Evolutionary conservation across 2,329 filamentous ascomycete genomes (phyloP).

Genomic region (Colletotrichum eremochloae): DNA sequence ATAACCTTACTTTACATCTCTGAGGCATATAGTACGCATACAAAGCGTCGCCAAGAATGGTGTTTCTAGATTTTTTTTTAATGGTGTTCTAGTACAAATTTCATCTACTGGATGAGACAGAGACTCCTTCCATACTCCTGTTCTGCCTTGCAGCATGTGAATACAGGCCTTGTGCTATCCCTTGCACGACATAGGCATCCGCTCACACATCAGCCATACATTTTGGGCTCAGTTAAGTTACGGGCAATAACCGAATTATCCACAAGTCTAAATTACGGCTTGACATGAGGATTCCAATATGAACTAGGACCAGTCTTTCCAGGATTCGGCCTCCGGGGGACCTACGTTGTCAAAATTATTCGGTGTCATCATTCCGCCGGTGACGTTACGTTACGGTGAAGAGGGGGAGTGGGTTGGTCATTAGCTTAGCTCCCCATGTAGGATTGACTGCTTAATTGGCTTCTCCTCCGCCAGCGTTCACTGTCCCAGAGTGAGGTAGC

Average conservation of each 20-base stretch:
- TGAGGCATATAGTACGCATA: constrained; percentile 31
- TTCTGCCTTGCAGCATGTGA: background rate
- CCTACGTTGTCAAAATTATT: constrained; percentile 30
- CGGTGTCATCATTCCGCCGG: constrained; percentile 31
- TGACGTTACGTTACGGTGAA: constrained; percentile 23
- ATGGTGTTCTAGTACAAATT: constrained; percentile 32
- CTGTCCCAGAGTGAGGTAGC: constrained; percentile 8
- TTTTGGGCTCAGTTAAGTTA: constrained; percentile 11
- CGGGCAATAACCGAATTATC: constrained; percentile 16
- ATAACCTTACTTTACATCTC: constrained; percentile 35
- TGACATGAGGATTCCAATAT: constrained; percentile 6
- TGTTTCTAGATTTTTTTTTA: constrained; percentile 6
- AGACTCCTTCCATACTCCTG: constrained; percentile 9
- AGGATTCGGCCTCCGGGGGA: background rate
- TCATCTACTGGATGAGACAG: constrained; percentile 19
- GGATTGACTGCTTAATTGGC: constrained; percentile 2
- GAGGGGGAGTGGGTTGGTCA: background rate
- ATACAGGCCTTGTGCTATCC: background rate
- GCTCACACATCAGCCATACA: background rate
- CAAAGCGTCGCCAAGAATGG: constrained; percentile 12
- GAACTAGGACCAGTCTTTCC: constrained; percentile 2
- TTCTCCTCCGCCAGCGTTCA: background rate
- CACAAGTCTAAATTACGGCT: constrained; percentile 28
- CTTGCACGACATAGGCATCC: background rate
- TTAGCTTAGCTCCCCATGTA: constrained; percentile 6